These are phyloP conservation scores for Mycena galopus DNA, from an alignment of 768 basidiomycete genomes.

Conservation along the genomic window DNA sequence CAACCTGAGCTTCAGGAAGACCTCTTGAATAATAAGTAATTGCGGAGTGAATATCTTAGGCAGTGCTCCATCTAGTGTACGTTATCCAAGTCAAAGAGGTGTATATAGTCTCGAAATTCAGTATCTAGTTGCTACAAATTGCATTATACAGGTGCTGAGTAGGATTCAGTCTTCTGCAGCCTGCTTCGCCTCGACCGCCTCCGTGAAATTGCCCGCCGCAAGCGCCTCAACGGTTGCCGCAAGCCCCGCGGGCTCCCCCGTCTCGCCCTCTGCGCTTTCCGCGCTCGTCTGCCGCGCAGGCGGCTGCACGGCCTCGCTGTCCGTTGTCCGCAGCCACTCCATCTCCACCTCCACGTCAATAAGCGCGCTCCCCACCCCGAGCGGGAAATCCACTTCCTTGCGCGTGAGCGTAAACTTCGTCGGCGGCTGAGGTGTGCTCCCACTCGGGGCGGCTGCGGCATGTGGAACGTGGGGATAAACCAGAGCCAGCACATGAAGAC, in stretches of 20 bases:
- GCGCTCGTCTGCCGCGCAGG: conserved; percentile 39
- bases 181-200: conserved; percentile 49
- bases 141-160: neutral
- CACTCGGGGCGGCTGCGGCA: conserved; percentile 62
- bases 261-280: conserved; percentile 40
- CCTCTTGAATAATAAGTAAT: too few relatives aligned
- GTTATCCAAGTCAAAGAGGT: too few relatives aligned
- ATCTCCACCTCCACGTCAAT: conserved; percentile 76
- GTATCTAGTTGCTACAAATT: too few relatives aligned
- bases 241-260: conserved; percentile 45
- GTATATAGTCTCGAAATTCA: too few relatives aligned
- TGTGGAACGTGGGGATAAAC: conserved; percentile 89
- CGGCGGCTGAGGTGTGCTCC: conserved; percentile 39
- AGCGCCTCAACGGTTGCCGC: conserved; percentile 49
- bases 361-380: conserved; percentile 78
- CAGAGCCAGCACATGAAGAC: conserved; percentile 89
- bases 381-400: conserved; percentile 82
- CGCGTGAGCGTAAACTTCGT: conserved; percentile 61
- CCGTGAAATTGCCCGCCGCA: conserved; percentile 37
- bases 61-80: neutral
- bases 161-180: conserved; percentile 42
- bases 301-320: conserved; percentile 44
- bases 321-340: conserved; percentile 55
- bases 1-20: conserved; percentile 9
- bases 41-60: neutral